Evolutionary conservation across 768 basidiomycete species (phyloP).

Genomic region (Hortiboletus campestris): DNA sequence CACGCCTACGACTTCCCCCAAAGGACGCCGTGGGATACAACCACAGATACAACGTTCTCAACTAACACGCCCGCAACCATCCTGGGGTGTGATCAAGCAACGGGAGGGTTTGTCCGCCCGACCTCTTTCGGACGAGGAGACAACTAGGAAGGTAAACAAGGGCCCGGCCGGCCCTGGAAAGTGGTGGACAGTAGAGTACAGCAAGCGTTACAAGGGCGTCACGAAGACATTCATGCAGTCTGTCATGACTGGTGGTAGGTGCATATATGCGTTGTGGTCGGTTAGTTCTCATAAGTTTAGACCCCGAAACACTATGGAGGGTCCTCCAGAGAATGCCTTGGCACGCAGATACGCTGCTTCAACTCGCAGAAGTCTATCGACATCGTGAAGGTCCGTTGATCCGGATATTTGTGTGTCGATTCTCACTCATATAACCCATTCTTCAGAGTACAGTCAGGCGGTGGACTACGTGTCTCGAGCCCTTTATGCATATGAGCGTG

Average conservation of each 20-base stretch:
- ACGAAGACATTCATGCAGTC: slow-evolving; percentile 79
- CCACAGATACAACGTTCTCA: slow-evolving; percentile 54
- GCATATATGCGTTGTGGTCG: neutral
- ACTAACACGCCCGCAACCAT: slow-evolving; percentile 71
- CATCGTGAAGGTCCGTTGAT: slow-evolving; percentile 77
- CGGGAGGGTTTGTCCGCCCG: slow-evolving; percentile 75
- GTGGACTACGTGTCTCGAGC: slow-evolving; percentile 92
- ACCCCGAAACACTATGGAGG: slow-evolving; percentile 75
- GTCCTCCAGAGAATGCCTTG: slow-evolving; percentile 79
- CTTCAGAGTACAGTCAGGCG: slow-evolving; percentile 73
- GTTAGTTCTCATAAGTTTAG: slow-evolving; percentile 35
- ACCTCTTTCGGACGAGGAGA: slow-evolving; percentile 54
- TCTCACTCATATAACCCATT: neutral
- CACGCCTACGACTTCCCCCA: slow-evolving; percentile 34
- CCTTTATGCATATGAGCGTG: slow-evolving; percentile 88
- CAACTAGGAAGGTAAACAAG: slow-evolving; percentile 42
- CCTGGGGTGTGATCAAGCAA: slow-evolving; percentile 70
- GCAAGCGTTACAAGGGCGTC: slow-evolving; percentile 77
- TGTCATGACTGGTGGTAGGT: slow-evolving; percentile 78
- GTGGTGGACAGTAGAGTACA: slow-evolving; percentile 90
- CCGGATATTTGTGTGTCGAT: neutral
- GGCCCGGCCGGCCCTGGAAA: slow-evolving; percentile 54
- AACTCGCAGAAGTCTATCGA: slow-evolving; percentile 36
- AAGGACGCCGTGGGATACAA: slow-evolving; percentile 37
- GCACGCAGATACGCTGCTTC: slow-evolving; percentile 82